Conservation (phyloP, 805 yeast species). For the Blastobotrys attinorum region DNA sequence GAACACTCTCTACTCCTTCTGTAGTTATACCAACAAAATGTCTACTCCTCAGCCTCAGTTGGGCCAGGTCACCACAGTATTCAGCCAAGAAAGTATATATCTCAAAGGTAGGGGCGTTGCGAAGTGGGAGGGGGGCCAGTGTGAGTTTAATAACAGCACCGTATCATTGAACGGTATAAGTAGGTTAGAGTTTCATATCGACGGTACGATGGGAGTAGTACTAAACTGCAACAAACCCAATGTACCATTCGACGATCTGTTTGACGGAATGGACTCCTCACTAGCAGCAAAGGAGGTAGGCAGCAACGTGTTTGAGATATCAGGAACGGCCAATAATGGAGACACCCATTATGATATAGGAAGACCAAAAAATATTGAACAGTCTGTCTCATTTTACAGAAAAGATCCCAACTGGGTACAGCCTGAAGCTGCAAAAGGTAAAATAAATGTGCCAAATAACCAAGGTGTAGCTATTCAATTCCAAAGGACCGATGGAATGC, state of each 20-base stretch:
- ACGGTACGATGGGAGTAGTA: not conserved
- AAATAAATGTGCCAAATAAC: not conserved
- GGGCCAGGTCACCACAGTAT: no score
- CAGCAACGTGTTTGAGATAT: not conserved
- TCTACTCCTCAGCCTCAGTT: no score
- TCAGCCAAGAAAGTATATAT: no score
- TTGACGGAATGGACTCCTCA: not conserved
- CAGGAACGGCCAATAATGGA: not conserved
- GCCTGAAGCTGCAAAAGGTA: not conserved
- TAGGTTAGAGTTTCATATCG: not conserved
- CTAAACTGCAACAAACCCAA: not conserved
- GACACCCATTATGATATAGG: not conserved
- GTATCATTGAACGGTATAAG: not conserved
- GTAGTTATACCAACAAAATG: no score
- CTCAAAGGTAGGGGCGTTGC: no score
- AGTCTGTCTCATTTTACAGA: not conserved
- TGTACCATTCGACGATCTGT: not conserved
- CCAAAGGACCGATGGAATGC: slow-evolving; percentile 18
- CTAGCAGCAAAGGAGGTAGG: not conserved
- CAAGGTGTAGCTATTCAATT: not conserved
- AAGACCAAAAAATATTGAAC: not conserved
- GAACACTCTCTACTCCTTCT: no score
- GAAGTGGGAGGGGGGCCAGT: no score
- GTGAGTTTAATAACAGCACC: no score
- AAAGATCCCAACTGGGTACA: not conserved